A percentile compares a stretch with the other conserved stretches of the same genome.
These are phyloP conservation scores for Candida railenensis DNA, from an alignment of 805 yeast genomes.

Conservation along the genomic window DNA sequence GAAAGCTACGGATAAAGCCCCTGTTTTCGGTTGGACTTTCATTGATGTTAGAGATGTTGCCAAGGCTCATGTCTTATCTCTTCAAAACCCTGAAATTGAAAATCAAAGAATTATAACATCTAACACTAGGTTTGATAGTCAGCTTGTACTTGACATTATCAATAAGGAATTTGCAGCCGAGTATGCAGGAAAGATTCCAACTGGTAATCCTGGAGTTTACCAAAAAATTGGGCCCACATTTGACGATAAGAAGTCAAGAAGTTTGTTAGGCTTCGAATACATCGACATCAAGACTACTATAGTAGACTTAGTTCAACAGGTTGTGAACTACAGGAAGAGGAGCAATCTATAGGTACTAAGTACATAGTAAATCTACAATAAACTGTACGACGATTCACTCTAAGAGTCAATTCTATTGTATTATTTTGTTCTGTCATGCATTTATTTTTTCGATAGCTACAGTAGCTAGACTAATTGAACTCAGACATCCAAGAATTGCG, in stretches of 20 bases:
- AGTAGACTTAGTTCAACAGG: neutral
- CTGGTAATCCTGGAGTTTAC: conserved; percentile 6
- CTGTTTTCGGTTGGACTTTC: neutral
- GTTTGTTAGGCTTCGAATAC: conserved; percentile 31
- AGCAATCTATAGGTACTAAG: too few species aligned
- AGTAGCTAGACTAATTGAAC: too few species aligned
- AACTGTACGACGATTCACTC: neutral
- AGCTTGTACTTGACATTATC: conserved; percentile 1
- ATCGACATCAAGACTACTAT: neutral
- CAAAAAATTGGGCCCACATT: conserved; percentile 19
- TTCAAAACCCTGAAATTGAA: conserved; percentile 11
- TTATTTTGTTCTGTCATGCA: too few species aligned
- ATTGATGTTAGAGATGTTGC: conserved; percentile 22
- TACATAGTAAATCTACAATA: too few species aligned
- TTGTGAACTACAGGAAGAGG: neutral
- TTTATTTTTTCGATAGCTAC: too few species aligned
- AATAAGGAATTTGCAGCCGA: conserved; percentile 1
- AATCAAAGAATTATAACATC: conserved; percentile 10
- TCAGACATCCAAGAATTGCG: too few species aligned
- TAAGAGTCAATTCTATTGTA: too few species aligned
- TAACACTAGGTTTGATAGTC: neutral
- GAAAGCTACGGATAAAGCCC: conserved; percentile 4
- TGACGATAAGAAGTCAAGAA: conserved; percentile 36
- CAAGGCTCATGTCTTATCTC: conserved; percentile 17
- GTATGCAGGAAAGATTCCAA: neutral